phyloP scores from a whole-genome alignment of 768 basidiomycete genomes.

The Tylopilus sp. region DNA sequence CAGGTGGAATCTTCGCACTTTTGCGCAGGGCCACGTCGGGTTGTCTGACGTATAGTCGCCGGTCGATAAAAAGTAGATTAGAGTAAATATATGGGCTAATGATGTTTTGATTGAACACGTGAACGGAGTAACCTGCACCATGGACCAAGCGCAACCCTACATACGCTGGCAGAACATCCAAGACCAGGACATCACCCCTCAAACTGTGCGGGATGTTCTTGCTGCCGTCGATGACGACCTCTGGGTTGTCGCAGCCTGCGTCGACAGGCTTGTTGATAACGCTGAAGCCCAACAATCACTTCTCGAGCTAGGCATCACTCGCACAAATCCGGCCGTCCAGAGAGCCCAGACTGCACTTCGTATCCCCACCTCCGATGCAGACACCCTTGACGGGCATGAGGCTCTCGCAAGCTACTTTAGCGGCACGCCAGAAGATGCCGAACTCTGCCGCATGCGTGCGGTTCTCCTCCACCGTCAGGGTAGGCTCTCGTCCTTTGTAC shows the following conservation, averaged over 20 bases:
- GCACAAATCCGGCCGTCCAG: conserved; percentile 49
- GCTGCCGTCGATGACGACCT: conserved; percentile 57
- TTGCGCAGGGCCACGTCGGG: conserved; percentile 7
- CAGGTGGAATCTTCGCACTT: conserved; percentile 3
- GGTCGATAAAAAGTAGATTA: conserved; percentile 31
- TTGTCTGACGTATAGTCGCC: conserved; percentile 31
- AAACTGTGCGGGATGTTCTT: conserved; percentile 47
- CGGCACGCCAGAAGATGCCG: conserved; percentile 55
- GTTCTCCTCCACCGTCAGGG: conserved; percentile 68
- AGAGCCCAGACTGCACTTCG: conserved; percentile 41
- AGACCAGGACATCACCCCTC: conserved; percentile 56
- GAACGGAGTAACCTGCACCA: conserved; percentile 17
- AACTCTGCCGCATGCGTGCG: conserved; percentile 60
- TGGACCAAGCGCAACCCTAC: conserved; percentile 39
- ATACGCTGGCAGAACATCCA: conserved; percentile 53
- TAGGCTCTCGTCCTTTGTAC: conserved; percentile 66
- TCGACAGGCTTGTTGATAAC: conserved; percentile 63
- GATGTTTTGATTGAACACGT: neutral
- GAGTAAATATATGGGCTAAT: neutral
- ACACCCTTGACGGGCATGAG: conserved; percentile 15
- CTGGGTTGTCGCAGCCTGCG: conserved; percentile 75
- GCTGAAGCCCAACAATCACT: conserved; percentile 52
- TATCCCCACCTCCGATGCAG: conserved; percentile 17
- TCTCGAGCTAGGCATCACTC: conserved; percentile 59
- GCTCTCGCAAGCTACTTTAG: conserved; percentile 52